Conservation (phyloP, 2,329 filamentous ascomycete species). For the Venturia oleaginea region DNA sequence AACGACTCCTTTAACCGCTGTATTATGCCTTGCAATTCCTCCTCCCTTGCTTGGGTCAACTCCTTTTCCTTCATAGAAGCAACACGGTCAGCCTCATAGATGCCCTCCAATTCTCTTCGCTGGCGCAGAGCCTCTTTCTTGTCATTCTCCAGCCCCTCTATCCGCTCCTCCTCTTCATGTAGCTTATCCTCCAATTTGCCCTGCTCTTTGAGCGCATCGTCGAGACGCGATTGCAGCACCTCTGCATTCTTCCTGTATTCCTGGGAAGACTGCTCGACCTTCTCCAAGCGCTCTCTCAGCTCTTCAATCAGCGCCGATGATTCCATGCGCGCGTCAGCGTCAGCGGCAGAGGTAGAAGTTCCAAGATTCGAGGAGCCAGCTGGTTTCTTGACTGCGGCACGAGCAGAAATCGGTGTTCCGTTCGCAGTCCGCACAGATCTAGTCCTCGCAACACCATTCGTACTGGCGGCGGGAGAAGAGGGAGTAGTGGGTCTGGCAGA, state of each 20-base stretch:
- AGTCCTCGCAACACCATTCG: slow-evolving; percentile 23
- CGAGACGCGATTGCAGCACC: slow-evolving; percentile 73
- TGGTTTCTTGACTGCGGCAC: slow-evolving; percentile 25
- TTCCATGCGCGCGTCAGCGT: slow-evolving; percentile 67
- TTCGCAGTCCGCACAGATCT: slow-evolving; percentile 23
- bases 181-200: slow-evolving; percentile 76
- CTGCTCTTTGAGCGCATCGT: slow-evolving; percentile 77
- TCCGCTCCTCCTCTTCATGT: slow-evolving; percentile 77
- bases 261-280: slow-evolving; percentile 68
- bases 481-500: slow-evolving; percentile 24
- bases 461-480: slow-evolving; percentile 15
- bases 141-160: slow-evolving; percentile 73
- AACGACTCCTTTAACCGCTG: slow-evolving; percentile 86
- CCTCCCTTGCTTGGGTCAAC: slow-evolving; percentile 71
- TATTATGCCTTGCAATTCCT: slow-evolving; percentile 84
- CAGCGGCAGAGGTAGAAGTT: slow-evolving; percentile 23
- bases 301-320: slow-evolving; percentile 73
- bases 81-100: slow-evolving; percentile 83
- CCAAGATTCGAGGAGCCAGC: slow-evolving; percentile 25
- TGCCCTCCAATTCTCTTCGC: slow-evolving; percentile 82
- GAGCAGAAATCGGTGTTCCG: slow-evolving; percentile 30
- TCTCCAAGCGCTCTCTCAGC: slow-evolving; percentile 70
- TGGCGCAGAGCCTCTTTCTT: slow-evolving; percentile 76
- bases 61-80: slow-evolving; percentile 88
- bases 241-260: slow-evolving; percentile 77